Conservation (phyloP, 2,329 filamentous ascomycete species). For the Fusarium sp. region DNA sequence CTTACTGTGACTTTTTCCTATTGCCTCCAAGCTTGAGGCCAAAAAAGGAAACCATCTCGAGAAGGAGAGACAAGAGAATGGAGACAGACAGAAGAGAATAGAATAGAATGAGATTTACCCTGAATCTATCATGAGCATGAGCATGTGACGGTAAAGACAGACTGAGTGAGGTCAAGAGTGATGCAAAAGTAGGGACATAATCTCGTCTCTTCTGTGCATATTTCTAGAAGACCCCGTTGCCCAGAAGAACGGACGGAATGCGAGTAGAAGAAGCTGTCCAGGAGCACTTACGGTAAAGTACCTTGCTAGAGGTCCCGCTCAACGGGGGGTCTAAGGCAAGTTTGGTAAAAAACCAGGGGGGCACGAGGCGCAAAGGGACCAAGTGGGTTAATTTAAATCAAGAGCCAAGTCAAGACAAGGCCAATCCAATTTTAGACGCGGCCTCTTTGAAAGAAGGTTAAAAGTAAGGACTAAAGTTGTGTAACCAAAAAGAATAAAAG, state of each 20-base stretch:
- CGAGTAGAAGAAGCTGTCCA: not conserved
- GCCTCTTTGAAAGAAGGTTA: too few species aligned
- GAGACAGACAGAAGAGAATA: not conserved
- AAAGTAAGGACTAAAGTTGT: too few species aligned
- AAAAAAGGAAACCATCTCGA: conserved; percentile 70
- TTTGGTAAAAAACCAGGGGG: conserved; percentile 7
- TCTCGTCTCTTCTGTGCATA: conserved; percentile 28
- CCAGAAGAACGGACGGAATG: conserved; percentile 17
- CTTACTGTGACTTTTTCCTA: conserved; percentile 68
- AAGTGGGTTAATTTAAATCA: conserved; percentile 37
- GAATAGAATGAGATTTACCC: conserved; percentile 5
- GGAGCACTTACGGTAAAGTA: conserved; percentile 37
- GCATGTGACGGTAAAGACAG: conserved; percentile 8
- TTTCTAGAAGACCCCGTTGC: conserved; percentile 40
- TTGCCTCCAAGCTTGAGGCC: conserved; percentile 68
- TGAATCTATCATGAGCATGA: conserved; percentile 30
- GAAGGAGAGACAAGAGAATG: not conserved
- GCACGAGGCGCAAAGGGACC: conserved; percentile 23
- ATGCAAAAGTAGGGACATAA: conserved; percentile 18
- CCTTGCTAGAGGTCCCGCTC: conserved; percentile 29
- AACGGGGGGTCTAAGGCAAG: conserved; percentile 17
- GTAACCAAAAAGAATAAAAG: not conserved
- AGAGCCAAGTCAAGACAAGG: conserved; percentile 8
- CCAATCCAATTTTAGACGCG: conserved; percentile 44
- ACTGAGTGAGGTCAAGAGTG: not conserved